Evolutionary conservation across 345 rosid genomes (phyloP).

Genomic region (Arabidopsis thaliana): TAIR10.1 NC_003074.8:4314001-4314500

Average conservation of each 20-base stretch:
- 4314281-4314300: not conserved
- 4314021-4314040: not conserved
- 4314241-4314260: slow-evolving; percentile 18
- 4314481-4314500: not conserved
- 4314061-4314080: too few relatives aligned
- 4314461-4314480: not conserved
- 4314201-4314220: slow-evolving; percentile 4
- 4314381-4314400: too few relatives aligned
- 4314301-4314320: not conserved
- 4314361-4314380: too few relatives aligned
- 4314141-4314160: not conserved
- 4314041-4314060: too few relatives aligned
- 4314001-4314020: not conserved
- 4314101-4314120: too few relatives aligned
- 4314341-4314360: too few relatives aligned
- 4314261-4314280: not conserved
- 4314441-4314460: too few relatives aligned
- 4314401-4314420: not conserved
- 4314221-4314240: not conserved
- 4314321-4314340: too few relatives aligned
- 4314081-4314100: too few relatives aligned
- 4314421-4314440: not conserved
- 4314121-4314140: too few relatives aligned
- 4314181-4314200: not conserved
- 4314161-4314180: not conserved